Conservation (phyloP, 2,329 filamentous ascomycete genomes). For the Myrmaecium sp. region DNA sequence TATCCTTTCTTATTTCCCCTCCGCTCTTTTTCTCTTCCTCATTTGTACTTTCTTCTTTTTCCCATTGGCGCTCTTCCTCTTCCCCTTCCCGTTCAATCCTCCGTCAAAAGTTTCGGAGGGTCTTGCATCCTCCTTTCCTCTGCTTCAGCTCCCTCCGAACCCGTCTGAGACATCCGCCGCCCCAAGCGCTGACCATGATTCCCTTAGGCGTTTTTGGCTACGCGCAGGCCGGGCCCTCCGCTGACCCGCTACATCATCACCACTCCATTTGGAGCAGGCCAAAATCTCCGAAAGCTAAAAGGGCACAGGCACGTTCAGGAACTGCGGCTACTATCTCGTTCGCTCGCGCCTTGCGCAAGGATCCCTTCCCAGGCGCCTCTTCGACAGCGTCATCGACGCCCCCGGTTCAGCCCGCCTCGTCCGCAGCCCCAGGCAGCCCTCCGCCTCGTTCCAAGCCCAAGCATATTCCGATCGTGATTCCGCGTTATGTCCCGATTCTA, state of each 20-base stretch:
- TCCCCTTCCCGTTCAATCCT: too few relatives aligned
- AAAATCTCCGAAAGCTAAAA: conserved; percentile 13
- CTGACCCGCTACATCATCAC: neutral
- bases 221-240: conserved; percentile 8
- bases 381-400: too few relatives aligned
- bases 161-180: too few relatives aligned
- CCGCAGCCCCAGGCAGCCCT: conserved; percentile 9
- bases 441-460: conserved; percentile 16
- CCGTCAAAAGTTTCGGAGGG: too few relatives aligned
- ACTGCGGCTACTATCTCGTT: too few relatives aligned
- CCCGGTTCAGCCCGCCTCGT: conserved; percentile 10
- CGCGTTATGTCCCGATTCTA: conserved; percentile 23
- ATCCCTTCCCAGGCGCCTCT: conserved; percentile 9
- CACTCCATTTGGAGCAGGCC: conserved; percentile 17
- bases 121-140: too few relatives aligned
- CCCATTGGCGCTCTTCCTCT: conserved; percentile 9
- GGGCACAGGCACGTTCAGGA: conserved; percentile 11
- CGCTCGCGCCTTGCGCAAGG: conserved; percentile 9
- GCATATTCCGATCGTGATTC: conserved; percentile 28
- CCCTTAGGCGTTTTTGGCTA: conserved; percentile 22
- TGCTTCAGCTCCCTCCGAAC: too few relatives aligned
- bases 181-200: conserved; percentile 19
- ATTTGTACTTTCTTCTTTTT: conserved; percentile 6
- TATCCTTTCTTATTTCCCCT: conserved; percentile 11
- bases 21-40: conserved; percentile 9